Evolutionary conservation across 441 rosid genomes (phyloP).

Genomic region (Gossypium aridum): DNA sequence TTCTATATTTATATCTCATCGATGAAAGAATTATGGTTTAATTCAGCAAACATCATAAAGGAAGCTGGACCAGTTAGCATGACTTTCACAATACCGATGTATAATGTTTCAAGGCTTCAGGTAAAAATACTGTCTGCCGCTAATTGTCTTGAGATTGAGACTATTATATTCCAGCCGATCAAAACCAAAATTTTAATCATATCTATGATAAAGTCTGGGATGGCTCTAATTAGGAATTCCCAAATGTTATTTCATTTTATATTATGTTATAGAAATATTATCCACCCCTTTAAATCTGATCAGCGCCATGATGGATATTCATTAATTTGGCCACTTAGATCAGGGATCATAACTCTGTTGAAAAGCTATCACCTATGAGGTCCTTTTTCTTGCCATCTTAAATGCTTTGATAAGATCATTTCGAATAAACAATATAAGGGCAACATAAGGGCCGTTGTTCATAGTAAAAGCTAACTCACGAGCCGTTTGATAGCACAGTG

Average conservation of each 20-base stretch:
- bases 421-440: neutral
- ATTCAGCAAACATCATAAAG: conserved; percentile 77
- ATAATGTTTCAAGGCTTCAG: conserved; percentile 89
- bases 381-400: neutral
- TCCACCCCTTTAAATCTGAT: neutral
- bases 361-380: neutral
- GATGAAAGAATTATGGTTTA: conserved; percentile 9
- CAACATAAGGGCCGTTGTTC: neutral
- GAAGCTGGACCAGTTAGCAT: conserved; percentile 97
- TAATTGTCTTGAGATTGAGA: neutral
- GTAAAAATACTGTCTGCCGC: conserved; percentile 26
- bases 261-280: neutral
- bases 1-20: neutral
- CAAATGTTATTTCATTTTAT: neutral
- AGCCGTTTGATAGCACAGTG: neutral
- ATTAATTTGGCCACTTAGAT: neutral
- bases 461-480: neutral
- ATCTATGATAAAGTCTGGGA: neutral
- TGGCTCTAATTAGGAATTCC: neutral
- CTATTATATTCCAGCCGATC: neutral
- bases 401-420: neutral
- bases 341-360: neutral
- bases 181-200: neutral
- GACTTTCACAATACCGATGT: conserved; percentile 96
- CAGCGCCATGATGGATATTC: neutral